A percentile compares a stretch with the other conserved stretches of the same genome.
These are phyloP conservation scores for Thelephora terrestris DNA, from an alignment of 1,284 basidiomycete genomes.

Conservation along the genomic window DNA sequence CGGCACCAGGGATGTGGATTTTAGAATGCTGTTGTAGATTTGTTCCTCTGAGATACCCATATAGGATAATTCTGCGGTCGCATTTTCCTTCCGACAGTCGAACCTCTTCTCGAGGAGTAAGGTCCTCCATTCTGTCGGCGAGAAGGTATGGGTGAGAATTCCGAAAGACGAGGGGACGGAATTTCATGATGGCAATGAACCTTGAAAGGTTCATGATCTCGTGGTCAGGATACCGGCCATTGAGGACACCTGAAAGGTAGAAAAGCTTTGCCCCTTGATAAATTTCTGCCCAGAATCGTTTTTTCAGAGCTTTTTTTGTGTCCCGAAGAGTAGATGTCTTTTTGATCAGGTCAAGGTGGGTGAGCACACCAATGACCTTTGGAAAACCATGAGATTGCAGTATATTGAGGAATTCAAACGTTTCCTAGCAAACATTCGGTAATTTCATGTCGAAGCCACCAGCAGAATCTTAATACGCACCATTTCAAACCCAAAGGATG, in stretches of 20 bases:
- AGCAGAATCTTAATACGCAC: conserved; percentile 31
- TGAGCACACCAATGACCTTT: conserved; percentile 94
- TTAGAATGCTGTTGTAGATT: conserved; percentile 77
- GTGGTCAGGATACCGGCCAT: conserved; percentile 95
- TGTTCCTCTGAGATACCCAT: conserved; percentile 91
- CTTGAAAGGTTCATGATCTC: conserved; percentile 94
- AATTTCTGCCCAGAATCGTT: conserved; percentile 99
- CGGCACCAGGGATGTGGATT: conserved; percentile 93
- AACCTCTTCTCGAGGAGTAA: conserved; percentile 83
- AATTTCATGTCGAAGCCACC: background rate
- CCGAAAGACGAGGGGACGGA: conserved; percentile 93
- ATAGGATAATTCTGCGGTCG: conserved; percentile 86
- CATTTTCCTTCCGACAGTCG: conserved; percentile 75
- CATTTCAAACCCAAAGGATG: conserved; percentile 98
- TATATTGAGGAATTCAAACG: conserved; percentile 97
- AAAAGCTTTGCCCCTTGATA: conserved; percentile 98
- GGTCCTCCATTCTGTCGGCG: conserved; percentile 93
- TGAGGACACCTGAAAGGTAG: conserved; percentile 95
- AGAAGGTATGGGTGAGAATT: conserved; percentile 94
- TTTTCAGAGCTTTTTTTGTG: conserved; percentile 94
- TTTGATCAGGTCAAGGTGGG: conserved; percentile 96
- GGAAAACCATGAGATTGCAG: conserved; percentile 97
- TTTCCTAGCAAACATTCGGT: conserved; percentile 58
- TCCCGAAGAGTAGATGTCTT: conserved; percentile 80
- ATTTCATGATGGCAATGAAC: conserved; percentile 98